Base-by-base conservation (phyloP, 1,139 yeast genomes). In the Debaryomyces subglobosus region DNA sequence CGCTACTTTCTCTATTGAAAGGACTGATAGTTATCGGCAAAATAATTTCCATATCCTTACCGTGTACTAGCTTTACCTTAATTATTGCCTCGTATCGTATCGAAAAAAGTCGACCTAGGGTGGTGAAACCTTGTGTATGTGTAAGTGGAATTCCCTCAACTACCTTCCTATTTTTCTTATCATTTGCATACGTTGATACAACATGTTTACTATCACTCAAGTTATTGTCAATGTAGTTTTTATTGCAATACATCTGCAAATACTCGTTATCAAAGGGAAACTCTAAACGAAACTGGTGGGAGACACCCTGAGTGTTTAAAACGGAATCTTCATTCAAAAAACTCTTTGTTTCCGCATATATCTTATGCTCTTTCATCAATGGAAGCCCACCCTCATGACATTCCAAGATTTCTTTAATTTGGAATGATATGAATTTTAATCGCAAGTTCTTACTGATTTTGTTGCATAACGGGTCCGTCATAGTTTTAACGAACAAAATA, bases 11-110 rank as follows among this genome's bases (percentile, higher is more conserved):
- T 47, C 75, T 67, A 62, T 84, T 82, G 64, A 66, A 78, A 1
- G 86, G 84, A 44, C 85, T 69, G 0, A 84, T 72, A 0, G 79
- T 79, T 3, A 84, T 64, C 1, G 86, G 87, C 13, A 82, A 69
- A 20, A 70, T 61, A 6, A 80, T 63, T 39, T 73, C 81, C 50
- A 79, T 68, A 53, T 79, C 81, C 54, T 78, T 78, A 4, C 78
- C 78, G 47, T 75, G 78, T 18, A 68, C 64, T 24, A 83, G 63
- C 56, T 80, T 82, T 38, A 82, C 67, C 50, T 76, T 78, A 20
- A 84, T 53, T 1, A 72, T 64, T 5, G 81, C 58, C 52, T 81
- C 84, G 59, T 82, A 85, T 20, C 81, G 65, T 4, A 84, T 63
- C 15, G 83, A 74, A 55, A 76, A 84, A 24, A 82, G 68, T 43